A percentile compares a stretch with the other conserved stretches of the same genome.
phyloP scores from a whole-genome alignment of 805 yeast genomes.

The Ogataea thermomethanolica region DNA sequence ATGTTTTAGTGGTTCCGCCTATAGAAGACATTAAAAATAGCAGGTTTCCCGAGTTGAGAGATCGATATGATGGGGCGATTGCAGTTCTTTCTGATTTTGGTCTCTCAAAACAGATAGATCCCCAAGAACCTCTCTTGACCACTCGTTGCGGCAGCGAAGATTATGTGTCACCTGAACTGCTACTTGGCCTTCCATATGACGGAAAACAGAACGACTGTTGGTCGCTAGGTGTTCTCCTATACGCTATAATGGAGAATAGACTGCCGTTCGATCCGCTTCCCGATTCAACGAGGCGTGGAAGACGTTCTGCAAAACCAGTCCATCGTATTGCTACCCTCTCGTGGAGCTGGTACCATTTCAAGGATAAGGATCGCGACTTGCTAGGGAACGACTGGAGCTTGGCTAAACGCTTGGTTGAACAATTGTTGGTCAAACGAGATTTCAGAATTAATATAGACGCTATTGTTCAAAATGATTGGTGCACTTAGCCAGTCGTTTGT shows the following conservation, averaged over 20 bases:
- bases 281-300: conserved; percentile 39
- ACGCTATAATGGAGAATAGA: conserved; percentile 77
- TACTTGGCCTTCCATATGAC: conserved; percentile 87
- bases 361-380: conserved; percentile 31
- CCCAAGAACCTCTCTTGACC: conserved; percentile 58
- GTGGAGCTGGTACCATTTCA: conserved; percentile 75
- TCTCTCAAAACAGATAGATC: conserved; percentile 65
- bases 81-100: conserved; percentile 86
- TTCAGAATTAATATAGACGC: conserved; percentile 37
- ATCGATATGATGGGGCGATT: conserved; percentile 21
- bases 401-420: conserved; percentile 50
- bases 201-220: conserved; percentile 91
- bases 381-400: conserved; percentile 37
- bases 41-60: conserved; percentile 2
- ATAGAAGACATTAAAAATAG: conserved; percentile 31
- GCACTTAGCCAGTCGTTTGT: conserved; percentile 9
- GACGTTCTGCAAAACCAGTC: conserved; percentile 58
- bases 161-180: conserved; percentile 90
- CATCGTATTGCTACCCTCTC: conserved; percentile 90
- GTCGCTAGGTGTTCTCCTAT: conserved; percentile 92
- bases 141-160: conserved; percentile 97
- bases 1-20: conserved; percentile 48
- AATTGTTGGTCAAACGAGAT: conserved; percentile 47
- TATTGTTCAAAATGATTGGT: conserved; percentile 36
- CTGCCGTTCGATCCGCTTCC: conserved; percentile 92